phyloP scores from a whole-genome alignment of 148 eudicot species.

The Fagopyrum homotropicum region DNA sequence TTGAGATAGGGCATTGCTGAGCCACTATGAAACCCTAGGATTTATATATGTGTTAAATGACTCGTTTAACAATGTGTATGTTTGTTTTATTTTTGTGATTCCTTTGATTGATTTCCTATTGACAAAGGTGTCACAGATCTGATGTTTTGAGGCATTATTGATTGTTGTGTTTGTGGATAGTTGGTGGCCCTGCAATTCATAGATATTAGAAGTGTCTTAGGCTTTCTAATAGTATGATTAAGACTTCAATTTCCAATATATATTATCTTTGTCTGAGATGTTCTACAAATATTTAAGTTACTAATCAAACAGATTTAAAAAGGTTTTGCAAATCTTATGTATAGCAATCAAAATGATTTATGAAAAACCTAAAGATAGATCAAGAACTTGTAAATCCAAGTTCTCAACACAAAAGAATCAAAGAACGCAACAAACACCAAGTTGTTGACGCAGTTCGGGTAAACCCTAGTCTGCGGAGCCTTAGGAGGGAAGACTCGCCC shows the following conservation, averaged over 20 bases:
- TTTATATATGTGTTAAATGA: too few species aligned
- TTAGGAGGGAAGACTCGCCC: too few species aligned
- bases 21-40: neutral
- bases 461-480: too few species aligned
- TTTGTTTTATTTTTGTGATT: neutral
- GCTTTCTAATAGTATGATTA: neutral
- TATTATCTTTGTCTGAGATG: neutral
- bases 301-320: neutral
- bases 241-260: neutral
- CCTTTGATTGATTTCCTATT: neutral
- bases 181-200: neutral
- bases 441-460: too few species aligned
- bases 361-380: too few species aligned
- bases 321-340: neutral
- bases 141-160: neutral
- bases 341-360: neutral
- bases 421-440: too few species aligned
- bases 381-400: too few species aligned
- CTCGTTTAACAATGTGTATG: neutral
- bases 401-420: too few species aligned
- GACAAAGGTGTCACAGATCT: neutral
- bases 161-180: neutral
- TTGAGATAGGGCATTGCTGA: slow-evolving; percentile 2
- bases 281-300: neutral
- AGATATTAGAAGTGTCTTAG: neutral